Conservation (phyloP, 73 alveolate genomes). For the Stentor roeselii region DNA sequence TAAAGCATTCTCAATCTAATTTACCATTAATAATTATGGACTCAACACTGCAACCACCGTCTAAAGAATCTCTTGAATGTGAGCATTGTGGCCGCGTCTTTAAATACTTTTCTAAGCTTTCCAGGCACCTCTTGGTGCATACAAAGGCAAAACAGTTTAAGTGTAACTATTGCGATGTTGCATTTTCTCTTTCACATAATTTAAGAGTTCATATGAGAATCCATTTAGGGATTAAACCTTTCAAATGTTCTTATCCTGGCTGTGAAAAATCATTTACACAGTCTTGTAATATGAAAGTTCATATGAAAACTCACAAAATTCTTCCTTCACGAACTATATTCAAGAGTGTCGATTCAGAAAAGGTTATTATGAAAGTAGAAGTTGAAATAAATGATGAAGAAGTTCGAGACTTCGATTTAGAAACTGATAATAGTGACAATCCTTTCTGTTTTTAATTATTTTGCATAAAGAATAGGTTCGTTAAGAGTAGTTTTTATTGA, state of each 20-base stretch:
- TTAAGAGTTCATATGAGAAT: slow-evolving; percentile 83
- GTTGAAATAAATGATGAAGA: no score
- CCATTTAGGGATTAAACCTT: slow-evolving; percentile 92
- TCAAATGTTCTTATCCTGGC: slow-evolving; percentile 81
- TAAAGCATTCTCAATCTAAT: background rate
- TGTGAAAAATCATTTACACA: slow-evolving; percentile 88
- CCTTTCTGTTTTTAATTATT: no score
- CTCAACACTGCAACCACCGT: background rate
- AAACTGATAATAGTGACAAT: no score
- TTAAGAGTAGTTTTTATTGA: no score
- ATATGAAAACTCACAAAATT: slow-evolving; percentile 63
- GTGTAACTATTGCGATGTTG: slow-evolving; percentile 84
- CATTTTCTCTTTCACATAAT: slow-evolving; percentile 80
- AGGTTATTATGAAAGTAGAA: no score
- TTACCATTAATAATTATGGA: no score
- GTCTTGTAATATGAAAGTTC: slow-evolving; percentile 84
- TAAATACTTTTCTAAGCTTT: background rate
- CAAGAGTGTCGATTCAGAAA: no score
- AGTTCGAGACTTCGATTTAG: no score
- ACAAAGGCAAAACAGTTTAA: slow-evolving; percentile 70
- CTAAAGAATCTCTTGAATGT: background rate
- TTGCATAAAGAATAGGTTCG: no score
- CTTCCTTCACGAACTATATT: no score
- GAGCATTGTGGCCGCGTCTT: background rate
- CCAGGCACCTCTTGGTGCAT: background rate